Conservation (phyloP, 2,329 filamentous ascomycete species). For the Diplodia corticola region DNA sequence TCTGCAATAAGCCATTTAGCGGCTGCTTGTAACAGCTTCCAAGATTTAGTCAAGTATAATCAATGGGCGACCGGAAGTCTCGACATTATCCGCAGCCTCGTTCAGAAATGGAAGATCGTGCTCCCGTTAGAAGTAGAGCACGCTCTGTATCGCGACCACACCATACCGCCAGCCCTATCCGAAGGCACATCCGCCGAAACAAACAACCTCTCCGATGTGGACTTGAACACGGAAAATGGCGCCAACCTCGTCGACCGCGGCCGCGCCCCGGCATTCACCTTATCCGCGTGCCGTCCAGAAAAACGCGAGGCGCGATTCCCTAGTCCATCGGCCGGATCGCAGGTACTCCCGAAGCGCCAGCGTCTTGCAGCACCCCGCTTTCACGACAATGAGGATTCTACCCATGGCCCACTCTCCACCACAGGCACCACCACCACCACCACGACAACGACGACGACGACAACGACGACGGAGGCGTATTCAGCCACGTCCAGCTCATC, state of each 20-base stretch:
- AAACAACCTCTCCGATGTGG: background rate
- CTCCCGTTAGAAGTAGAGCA: conserved; percentile 28
- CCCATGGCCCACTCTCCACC: background rate
- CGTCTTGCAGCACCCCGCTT: conserved; percentile 27
- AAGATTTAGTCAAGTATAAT: conserved; percentile 27
- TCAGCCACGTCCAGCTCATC: background rate
- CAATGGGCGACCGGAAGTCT: conserved; percentile 26
- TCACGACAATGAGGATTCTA: background rate
- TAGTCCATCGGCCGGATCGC: background rate
- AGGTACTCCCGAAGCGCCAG: conserved; percentile 27
- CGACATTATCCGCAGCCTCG: conserved; percentile 26
- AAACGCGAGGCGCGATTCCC: conserved; percentile 6
- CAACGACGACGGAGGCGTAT: background rate
- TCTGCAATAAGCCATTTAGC: conserved; percentile 48
- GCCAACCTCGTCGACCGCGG: background rate
- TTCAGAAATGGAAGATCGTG: conserved; percentile 29
- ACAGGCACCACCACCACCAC: conserved; percentile 2
- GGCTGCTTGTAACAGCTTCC: conserved; percentile 29
- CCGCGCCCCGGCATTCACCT: background rate
- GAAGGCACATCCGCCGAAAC: background rate
- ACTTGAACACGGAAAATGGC: conserved; percentile 1
- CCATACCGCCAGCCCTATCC: background rate
- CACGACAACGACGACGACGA: background rate
- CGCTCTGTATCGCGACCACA: conserved; percentile 26
- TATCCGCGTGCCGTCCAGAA: background rate